phyloP scores from a whole-genome alignment of 345 rosid genomes.

The Firmiana major region DNA sequence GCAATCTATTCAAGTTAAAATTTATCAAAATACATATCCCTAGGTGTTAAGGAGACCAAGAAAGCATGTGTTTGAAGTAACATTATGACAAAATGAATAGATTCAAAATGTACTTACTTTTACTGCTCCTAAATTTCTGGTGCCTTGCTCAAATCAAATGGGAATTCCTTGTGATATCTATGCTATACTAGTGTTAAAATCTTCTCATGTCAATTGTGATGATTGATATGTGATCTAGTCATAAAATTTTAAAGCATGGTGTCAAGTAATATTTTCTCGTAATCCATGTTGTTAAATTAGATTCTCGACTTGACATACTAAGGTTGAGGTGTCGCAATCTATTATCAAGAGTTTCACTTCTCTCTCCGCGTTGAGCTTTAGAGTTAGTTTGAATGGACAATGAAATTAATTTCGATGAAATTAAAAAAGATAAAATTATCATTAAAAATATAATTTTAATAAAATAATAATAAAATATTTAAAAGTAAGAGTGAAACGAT shows the following conservation, averaged over 20 bases:
- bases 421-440: no score
- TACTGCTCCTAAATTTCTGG: not conserved
- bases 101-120: not conserved
- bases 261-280: constrained; percentile 42
- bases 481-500: no score
- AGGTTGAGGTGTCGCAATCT: constrained; percentile 89
- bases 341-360: constrained; percentile 69
- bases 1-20: no score
- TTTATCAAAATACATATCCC: no score
- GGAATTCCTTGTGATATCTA: not conserved
- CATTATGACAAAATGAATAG: not conserved
- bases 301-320: constrained; percentile 86
- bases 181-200: not conserved
- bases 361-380: constrained; percentile 71
- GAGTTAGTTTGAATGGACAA: no score
- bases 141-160: not conserved
- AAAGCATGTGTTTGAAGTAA: not conserved
- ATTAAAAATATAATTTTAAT: no score
- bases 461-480: no score
- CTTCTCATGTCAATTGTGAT: not conserved
- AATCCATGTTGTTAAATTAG: constrained; percentile 82
- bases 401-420: no score
- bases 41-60: not conserved
- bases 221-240: not conserved
- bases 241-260: not conserved